These are phyloP conservation scores for Ploettnerulaceae sp. DNA, from an alignment of 2,329 filamentous ascomycete genomes.

Conservation along the genomic window DNA sequence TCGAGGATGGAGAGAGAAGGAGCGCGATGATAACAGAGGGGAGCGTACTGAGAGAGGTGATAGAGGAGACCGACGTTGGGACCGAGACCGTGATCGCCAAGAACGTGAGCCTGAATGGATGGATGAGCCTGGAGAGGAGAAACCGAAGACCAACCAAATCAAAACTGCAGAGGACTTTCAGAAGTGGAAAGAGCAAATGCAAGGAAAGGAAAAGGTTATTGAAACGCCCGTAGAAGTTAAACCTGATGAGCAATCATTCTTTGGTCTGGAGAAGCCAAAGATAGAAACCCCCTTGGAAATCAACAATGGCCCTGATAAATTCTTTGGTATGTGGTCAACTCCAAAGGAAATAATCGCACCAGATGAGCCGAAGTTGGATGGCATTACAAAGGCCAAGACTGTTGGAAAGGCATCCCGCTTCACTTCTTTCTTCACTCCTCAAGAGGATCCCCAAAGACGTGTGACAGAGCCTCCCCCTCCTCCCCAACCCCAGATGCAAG, in stretches of 20 bases:
- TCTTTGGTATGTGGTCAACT: constrained; percentile 58
- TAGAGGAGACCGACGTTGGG: constrained; percentile 27
- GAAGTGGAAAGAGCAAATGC: constrained; percentile 75
- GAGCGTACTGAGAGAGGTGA: constrained; percentile 26
- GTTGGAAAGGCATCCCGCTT: constrained; percentile 72
- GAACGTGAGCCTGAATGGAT: constrained; percentile 92
- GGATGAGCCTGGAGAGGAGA: constrained; percentile 66
- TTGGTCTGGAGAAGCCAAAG: constrained; percentile 44
- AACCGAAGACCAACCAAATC: constrained; percentile 62
- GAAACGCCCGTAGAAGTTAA: constrained; percentile 35
- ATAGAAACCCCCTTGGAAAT: constrained; percentile 51
- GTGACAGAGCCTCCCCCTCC: constrained; percentile 47
- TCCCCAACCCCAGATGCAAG: constrained; percentile 28
- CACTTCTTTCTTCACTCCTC: constrained; percentile 69
- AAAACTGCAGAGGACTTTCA: constrained; percentile 90
- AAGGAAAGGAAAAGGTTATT: constrained; percentile 25
- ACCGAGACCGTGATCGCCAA: constrained; percentile 54
- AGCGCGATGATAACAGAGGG: constrained; percentile 33
- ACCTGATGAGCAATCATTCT: constrained; percentile 35
- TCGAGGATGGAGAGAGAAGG: constrained; percentile 39
- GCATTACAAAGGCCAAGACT: constrained; percentile 49
- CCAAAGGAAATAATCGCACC: constrained; percentile 43
- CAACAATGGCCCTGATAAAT: constrained; percentile 69
- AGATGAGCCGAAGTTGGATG: constrained; percentile 42
- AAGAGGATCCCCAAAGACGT: constrained; percentile 46